Evolutionary conservation across 2,329 filamentous ascomycete genomes (phyloP), one percentile per base, ranked within the genome.

Genomic region (Ceratocystis huliohia): DNA sequence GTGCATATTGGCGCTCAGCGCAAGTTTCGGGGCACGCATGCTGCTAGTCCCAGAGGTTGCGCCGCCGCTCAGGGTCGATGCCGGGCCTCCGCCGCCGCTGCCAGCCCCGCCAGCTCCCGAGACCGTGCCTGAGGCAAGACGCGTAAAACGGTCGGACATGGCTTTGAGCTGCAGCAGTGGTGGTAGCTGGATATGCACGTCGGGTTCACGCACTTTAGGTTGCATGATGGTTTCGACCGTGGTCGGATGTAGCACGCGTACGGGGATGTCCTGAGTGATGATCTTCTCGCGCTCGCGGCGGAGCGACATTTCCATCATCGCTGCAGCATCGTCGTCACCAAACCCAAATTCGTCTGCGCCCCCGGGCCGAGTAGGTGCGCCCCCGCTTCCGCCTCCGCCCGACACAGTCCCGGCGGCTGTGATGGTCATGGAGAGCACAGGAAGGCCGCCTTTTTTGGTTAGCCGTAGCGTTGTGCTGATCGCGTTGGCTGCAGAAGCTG

Each of bases 261-360:
- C 88, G n/a, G 94, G 94, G 48, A 99, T 88, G 75, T 97, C 91
- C 73, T 99, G 94, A 0, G 91, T 96, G 72, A 99, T 88, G 71
- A 95, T 82, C 69, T 94, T 96, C 74, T 96, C 92, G 71, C 91
- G 87, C 72, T 93, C 89, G 66, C 88, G 81, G 56, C 79, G 77
- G 28, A 84, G 81, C 70, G 73, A 83, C 70, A 78, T 84, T 74
- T 82, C 84, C 28, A 86, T 76, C 33, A 83, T 76, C 67, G 80
- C 78, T 37, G 78, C 74, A 63, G 74, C 74, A 66, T 76, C 74
- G 59, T 78, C 75, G 66, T 75, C 72, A 66, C 73, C 73, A 30
- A 72, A 67, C 46, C 64, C 68, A 6, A 68, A 57, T 61, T 70
- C 71, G 65, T 67, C 61, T 48, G 69, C 65, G 1, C 25, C 22